Base-by-base conservation (phyloP, 1,284 basidiomycete species). In the Phellinidium pouzarii region DNA sequence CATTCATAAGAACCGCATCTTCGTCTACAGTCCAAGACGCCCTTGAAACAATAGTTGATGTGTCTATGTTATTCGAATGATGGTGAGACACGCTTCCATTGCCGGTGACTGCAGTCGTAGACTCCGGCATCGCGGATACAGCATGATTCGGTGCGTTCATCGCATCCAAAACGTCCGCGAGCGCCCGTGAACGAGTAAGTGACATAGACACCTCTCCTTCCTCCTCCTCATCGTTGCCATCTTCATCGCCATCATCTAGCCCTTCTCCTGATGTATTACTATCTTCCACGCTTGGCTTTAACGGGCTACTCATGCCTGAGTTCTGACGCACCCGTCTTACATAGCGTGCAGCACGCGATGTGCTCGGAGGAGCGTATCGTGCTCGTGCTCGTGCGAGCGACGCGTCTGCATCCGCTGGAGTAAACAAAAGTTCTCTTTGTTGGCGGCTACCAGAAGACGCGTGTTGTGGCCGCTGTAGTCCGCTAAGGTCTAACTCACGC, bases 11-110 rank as follows among this genome's bases (percentile, higher is more conserved):
- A 17, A 57, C 41, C 20, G 45, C 44, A 44, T 57, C 56, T 22
- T 57, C 56, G 22, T 54, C 56, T 7, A 48, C 41, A 3, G 53
- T 57, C 56, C 56, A 57, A 25, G 55, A 20, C 23, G 5, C 12
- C 29, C 29, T 12, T 31, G 29, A 31, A 5, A 31, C 29, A 31
- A 6, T 12, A 12, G 5, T 5, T 31, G 5, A 12, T 5, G 29
- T 12, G 29, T 31, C 6, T 5, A 12, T 12, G 29, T 31, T 12
- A 17, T 38, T 14, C 37, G n/a, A 38, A 17, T 6, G 37, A 9
- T 14, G 8, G 5, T 38, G 37, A 14, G 5, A 12, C 29, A 38
- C 4, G 37, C n/a, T 25, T 7, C 27, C 23, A 14, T 23, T n/a
- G 40, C 36, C 22, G 14, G n/a, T 19, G 29, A 47, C 31, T 25